Base-by-base conservation (phyloP, 2,329 filamentous ascomycete species). In the Colletotrichum australisinense region DNA sequence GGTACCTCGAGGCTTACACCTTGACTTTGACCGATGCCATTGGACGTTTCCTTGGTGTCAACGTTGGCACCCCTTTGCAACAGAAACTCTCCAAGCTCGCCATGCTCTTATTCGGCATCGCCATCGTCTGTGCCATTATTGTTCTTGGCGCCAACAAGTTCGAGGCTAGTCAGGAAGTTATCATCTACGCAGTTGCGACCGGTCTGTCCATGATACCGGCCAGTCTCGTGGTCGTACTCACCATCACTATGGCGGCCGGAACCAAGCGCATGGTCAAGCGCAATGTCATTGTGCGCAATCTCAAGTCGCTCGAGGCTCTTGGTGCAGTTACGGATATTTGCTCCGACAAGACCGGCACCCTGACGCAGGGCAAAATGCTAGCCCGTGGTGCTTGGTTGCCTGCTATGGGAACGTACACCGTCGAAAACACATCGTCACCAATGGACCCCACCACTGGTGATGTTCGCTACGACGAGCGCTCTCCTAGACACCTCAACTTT, bases 11-110 rank as follows among this genome's bases (percentile, higher is more conserved):
- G 75, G 85, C 85, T 42, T 85, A 81, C 55, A 82, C 81, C 9
- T 76, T 87, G 81, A 92, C 90, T 4, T 80, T 87, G 55, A 86
- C 85, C 14, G 90, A 92, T 79, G 88, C 88, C 6, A 81, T 92
- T 71, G 90, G 90, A 5, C 85, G 87, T 49, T 93, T 94, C 78
- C 84, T 94, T 9, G 92, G 92, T 64, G 87, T 93, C 72, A 92
- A 89, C 67, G 88, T 92, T 14, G 92, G 93, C 59, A 94, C 92
- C 12, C 93, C 92, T 3, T 85, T 94, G 22, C 91, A 93, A 80
- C 88, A 88, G 76, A 93, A 92, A 78, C 85, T 94, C 19, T 92
- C 91, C 60, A 89, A 90, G 79, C 86, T 94, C 63, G 92, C 92
- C 26, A 85, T 93, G 22, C 80, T 92, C 2, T 87, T 94, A 1